Base-by-base conservation (phyloP, 257 asterid species). In the Salvia rosmarinus region DNA sequence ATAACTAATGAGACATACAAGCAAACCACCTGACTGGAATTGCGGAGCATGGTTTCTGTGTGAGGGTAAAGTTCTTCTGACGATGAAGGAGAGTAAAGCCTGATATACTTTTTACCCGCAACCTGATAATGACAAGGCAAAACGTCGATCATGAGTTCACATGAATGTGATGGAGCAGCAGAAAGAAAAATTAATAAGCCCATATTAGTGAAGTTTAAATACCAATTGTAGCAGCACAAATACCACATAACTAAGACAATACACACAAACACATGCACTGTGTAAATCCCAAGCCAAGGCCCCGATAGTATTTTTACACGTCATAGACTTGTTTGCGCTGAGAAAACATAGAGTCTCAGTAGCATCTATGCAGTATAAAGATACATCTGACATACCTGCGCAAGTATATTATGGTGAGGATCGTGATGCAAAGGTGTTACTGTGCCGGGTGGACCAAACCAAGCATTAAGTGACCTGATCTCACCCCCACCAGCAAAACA, bases 391-490 rank as follows among this genome's bases (percentile, higher is more conserved):
- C 72, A 58, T 67, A 95, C 99, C 98, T 95, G 99, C 67, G 99
- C 95, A 81, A 95, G 91, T 74, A 95, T 91, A 74, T 95, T 95
- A 81, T 91, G 98, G 77, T 95, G 99, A 5, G 99, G 99, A 79
- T 94, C 99, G 37, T 91, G 96, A 80, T 95, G 99, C 86, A 91
- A 85, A 14, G 98, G 99, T 35, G 98, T 95, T 77, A 95, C 99
- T 8, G 98, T 95, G 64, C 96, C 94, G 67, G 97, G 76, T 75
- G 99, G 99, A 78, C 98, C 98, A 56, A 85, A 88, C 99, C 99
- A 95, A 79, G 99, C 99, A 85, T 95, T 91, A 49, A 95, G 79
- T 5, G 96, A 85, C 79, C 88, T 86, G 79, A 95, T 80, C 78
- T 91, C 99, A 47, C 98, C 98, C 9, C 91, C 96, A 78, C 96